Evolutionary conservation across 2,329 filamentous ascomycete genomes (phyloP).

Genomic region (Botrytis fabae): DNA sequence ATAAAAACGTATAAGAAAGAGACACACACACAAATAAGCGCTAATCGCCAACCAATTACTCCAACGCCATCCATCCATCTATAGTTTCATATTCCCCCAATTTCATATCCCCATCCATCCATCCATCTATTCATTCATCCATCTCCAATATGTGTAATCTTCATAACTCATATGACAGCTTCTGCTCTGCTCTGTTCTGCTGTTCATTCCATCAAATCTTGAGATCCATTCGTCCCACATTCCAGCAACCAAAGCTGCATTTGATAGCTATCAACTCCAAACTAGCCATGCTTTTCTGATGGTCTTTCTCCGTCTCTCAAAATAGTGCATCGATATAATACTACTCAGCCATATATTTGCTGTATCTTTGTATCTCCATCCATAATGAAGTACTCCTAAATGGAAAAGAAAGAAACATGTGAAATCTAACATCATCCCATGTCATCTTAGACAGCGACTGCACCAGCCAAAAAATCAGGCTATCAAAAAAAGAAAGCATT

Average conservation of each 20-base stretch:
- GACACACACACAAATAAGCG: not conserved
- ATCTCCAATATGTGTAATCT: not conserved
- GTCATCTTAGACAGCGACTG: not conserved
- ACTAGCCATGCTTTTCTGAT: not conserved
- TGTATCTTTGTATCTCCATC: not conserved
- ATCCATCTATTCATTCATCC: not conserved
- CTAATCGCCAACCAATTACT: not conserved
- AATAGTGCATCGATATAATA: not conserved
- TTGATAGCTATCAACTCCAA: not conserved
- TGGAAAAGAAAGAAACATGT: not conserved
- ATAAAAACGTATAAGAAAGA: not conserved
- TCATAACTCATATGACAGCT: conserved; percentile 13
- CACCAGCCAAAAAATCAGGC: not conserved
- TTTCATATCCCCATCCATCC: conserved; percentile 1
- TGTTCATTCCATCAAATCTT: not conserved
- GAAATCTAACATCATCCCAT: conserved; percentile 8
- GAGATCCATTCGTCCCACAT: not conserved
- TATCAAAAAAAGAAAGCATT: not conserved
- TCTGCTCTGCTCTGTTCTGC: not conserved
- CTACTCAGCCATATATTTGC: not conserved
- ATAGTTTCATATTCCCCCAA: not conserved
- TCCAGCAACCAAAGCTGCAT: not conserved
- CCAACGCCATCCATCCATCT: conserved; percentile 10
- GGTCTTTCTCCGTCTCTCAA: not conserved
- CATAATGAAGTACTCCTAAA: not conserved